Evolutionary conservation across 2,329 filamentous ascomycete genomes (phyloP), one percentile per base, ranked within the genome.

Genomic region (Fusarium pseudoanthophilum): DNA sequence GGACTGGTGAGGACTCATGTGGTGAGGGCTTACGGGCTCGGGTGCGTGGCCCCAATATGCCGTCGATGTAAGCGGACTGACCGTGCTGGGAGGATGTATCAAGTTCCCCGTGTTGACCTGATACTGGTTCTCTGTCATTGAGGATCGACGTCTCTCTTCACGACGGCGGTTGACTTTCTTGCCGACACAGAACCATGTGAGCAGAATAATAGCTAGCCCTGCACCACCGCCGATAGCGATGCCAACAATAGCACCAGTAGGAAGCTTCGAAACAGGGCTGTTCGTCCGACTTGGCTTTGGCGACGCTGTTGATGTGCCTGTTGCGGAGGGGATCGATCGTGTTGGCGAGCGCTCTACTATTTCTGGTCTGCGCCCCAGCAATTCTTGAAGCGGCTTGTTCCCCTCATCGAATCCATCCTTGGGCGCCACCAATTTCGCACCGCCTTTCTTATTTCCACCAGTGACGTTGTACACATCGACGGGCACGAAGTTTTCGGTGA

Each of bases 401-500:
- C 18, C 57, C 6, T 42, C n/a, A 7, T 52, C 14, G 2, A 62
- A 62, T 1, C 61, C n/a, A 9, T 36, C 61, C 20, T 62, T 64
- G 5, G 61, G 26, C 2, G 57, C 32, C 18, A 11, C 9, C 1
- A 45, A 11, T 2, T 51, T 52, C 7, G 45, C 61, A 20, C 26
- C 57, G 0, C 45, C 61, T 11, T 34, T 13, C 26, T 64, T 63
- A 4, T 63, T 20, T 10, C 57, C 57, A 11, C 57, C 57, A 1
- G 61, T 62, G 18, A 52, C 26, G 3, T 63, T 64, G 13, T 64
- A 43, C 8, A 39, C n/a, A 4, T 64, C 61, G 20, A 28, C 26
- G 4, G n/a, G 61, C 5, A 52, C 45, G 21, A 52, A 45, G 2
- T 53, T 63, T 7, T 43, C 26, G 2, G 45, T 37, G 0, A 64